Evolutionary conservation across 768 basidiomycete genomes (phyloP), one percentile per base, ranked within the genome.

Genomic region (Suillus sp.): DNA sequence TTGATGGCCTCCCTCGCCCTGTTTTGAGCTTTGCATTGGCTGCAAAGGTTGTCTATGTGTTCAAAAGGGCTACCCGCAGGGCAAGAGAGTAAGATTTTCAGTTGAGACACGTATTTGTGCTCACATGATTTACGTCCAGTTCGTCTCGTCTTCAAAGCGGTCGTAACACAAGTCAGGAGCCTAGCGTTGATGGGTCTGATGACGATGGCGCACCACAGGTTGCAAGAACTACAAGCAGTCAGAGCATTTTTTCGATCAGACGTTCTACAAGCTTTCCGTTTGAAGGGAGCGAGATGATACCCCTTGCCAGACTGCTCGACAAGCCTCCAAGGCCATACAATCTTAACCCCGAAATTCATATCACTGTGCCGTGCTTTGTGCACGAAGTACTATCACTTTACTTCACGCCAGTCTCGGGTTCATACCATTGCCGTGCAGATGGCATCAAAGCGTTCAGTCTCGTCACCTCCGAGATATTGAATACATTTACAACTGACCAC

Each of bases 311-410:
- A 40, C 55, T 57, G 4, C 55, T 57, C 10, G 55, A 57, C 25
- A 40, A 57, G 5, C 55, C 55, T 38, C 55, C 55, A 27, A 11
- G 25, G 37, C 55, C 55, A 57, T 57, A 57, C 3, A 25, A 1
- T 22, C 37, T 57, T 20, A 57, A 38, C 55, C 10, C 55, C 20
- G 55, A 57, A 40, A 57, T 57, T 20, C 55, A 27, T 18, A 57
- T 57, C 25, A 57, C 55, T 38, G 55, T 57, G 25, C 55, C 37
- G 10, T 57, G 55, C 37, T 57, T 57, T 57, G 37, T 57, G 55
- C 55, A 57, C 27, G 55, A 57, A 57, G 55, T 57, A 27, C 37
- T 9, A 18, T 27, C 3, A 25, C 37, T 57, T 22, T 40, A 25
- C 37, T 57, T 57, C 37, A 38, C 25, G 9, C 55, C 25, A 37